Conservation (phyloP, 2,329 filamentous ascomycete species). For the Pseudocercospora cruenta region DNA sequence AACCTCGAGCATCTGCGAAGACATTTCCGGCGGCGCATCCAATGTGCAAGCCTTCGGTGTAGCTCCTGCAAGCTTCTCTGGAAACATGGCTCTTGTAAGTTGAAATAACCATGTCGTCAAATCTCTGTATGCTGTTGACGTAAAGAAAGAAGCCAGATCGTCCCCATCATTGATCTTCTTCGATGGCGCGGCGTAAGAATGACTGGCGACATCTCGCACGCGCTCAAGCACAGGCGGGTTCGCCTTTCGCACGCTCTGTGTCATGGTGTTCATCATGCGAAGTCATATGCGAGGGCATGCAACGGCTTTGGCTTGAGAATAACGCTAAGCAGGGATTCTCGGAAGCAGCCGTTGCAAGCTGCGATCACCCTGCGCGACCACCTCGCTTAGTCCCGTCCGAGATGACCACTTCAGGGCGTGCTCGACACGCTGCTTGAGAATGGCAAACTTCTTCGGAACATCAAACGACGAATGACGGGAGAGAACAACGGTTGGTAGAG, state of each 20-base stretch:
- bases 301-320: not conserved
- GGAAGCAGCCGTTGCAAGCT: not conserved
- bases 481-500: no score
- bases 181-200: slow-evolving; percentile 65
- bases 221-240: not conserved
- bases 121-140: slow-evolving; percentile 80
- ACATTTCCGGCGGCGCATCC: slow-evolving; percentile 57
- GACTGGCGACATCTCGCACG: slow-evolving; percentile 16
- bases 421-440: no score
- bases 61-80: slow-evolving; percentile 56
- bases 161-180: slow-evolving; percentile 85
- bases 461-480: no score
- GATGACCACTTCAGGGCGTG: not conserved
- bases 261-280: not conserved
- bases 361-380: not conserved
- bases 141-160: slow-evolving; percentile 80
- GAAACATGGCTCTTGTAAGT: slow-evolving; percentile 84
- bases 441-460: no score
- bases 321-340: not conserved
- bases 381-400: not conserved
- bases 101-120: slow-evolving; percentile 87
- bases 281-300: not conserved
- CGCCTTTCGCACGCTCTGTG: not conserved
- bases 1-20: slow-evolving; percentile 60
- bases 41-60: slow-evolving; percentile 26